Base-by-base conservation (phyloP, 2,329 filamentous ascomycete genomes). In the Lecanosticta acicola region DNA sequence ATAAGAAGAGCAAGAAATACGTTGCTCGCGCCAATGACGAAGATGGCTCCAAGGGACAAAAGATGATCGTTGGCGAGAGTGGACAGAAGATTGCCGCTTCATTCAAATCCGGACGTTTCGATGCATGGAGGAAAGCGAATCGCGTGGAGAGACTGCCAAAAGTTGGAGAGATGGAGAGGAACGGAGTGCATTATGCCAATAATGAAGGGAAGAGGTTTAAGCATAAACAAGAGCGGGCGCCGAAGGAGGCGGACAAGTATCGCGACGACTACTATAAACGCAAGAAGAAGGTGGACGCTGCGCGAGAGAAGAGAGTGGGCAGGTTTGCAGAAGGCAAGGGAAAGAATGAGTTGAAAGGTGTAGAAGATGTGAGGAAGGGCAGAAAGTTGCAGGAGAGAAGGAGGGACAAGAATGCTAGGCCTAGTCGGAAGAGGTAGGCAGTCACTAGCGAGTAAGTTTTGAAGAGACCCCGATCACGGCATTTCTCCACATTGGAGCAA, bases 1-100 rank as follows among this genome's bases (percentile, higher is more conserved):
- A 98, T 72, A 91, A 94, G 73, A 94, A 95, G 68, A 80, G 82
- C 61, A 94, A 87, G 71, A 97, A 96, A 70, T 98, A 97, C 71
- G 91, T 98, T 29, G 76, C 87, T 10, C 81, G 87, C 29, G 82
- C 82, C 58, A 97, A 98, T 74, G 93, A 98, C 70, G 87, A 94
- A 58, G 94, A 98, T 70, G 93, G 93, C 32, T 94, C 80, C 21
- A 82, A 81, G 59, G 79, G 79, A 29, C 64, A 65, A 10, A 84
- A 83, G 62, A 63, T 59, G 54, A 83, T 96, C 71, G 84, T 96
- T 46, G 90, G 93, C 59, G 93, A 98, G 71, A 87, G 81, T 61
- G 93, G 93, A 44, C 87, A 91, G 72, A 97, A 96, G 74, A 96
- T 98, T 59, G 88, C 93, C 1, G 89, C 93, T 37, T 85, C 78